phyloP scores from a whole-genome alignment of 2,329 filamentous ascomycete species.

The Gnomoniopsis sp. region DNA sequence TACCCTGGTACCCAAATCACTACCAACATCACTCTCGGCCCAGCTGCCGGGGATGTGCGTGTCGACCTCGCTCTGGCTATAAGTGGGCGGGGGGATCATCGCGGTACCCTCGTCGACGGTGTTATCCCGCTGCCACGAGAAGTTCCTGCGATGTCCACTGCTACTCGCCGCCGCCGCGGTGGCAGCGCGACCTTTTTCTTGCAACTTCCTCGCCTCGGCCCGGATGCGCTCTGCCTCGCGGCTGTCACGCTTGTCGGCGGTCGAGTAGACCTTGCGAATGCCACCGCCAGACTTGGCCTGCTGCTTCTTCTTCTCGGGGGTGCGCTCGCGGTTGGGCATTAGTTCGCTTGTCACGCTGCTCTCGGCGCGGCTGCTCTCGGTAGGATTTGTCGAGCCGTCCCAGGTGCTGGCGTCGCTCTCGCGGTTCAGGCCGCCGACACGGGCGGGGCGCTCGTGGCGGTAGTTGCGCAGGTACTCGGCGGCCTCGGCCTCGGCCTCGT shows the following conservation, averaged over 20 bases:
- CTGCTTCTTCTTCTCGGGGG: conserved; percentile 42
- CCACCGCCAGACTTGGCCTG: conserved; percentile 31
- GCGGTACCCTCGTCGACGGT: conserved; percentile 11
- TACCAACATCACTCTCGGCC: conserved; percentile 38
- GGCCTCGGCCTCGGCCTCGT: conserved; percentile 59
- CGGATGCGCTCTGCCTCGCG: conserved; percentile 54
- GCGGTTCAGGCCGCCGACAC: conserved; percentile 86
- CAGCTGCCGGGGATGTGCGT: conserved; percentile 35
- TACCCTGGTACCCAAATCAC: conserved; percentile 55
- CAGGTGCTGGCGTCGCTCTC: conserved; percentile 74
- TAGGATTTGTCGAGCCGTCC: conserved; percentile 69
- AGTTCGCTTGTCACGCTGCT: conserved; percentile 59
- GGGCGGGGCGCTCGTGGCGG: conserved; percentile 79
- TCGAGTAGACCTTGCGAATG: conserved; percentile 62
- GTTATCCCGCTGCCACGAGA: conserved; percentile 19
- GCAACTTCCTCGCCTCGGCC: conserved; percentile 53
- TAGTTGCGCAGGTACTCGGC: conserved; percentile 75
- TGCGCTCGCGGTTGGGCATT: conserved; percentile 54
- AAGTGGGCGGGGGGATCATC: conserved; percentile 19
- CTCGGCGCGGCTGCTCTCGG: conserved; percentile 46
- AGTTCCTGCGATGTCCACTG: conserved; percentile 23
- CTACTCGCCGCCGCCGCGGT: conserved; percentile 44
- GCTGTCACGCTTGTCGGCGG: conserved; percentile 49
- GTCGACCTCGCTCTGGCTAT: conserved; percentile 18
- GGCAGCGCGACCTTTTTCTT: conserved; percentile 49